These are phyloP conservation scores for Trametes cinnabarina DNA, from an alignment of 768 basidiomycete genomes.

Conservation along the genomic window DNA sequence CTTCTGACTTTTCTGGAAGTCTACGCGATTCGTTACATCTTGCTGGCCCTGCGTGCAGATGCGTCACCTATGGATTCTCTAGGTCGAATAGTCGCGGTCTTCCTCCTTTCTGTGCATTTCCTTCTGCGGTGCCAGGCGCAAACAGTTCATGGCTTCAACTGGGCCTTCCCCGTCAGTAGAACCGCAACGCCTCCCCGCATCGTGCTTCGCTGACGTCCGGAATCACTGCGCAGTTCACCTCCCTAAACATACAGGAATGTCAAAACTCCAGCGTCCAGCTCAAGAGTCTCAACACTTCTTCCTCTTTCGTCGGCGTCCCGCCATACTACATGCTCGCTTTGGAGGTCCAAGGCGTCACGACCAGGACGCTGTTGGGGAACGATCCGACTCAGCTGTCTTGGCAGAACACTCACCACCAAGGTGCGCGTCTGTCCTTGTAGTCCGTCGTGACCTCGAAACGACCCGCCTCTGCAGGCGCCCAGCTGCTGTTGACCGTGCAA, in stretches of 20 bases:
- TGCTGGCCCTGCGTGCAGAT: neutral
- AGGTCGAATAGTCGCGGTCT: constrained; percentile 14
- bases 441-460: neutral
- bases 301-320: constrained; percentile 25
- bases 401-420: constrained; percentile 38
- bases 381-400: constrained; percentile 36
- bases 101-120: neutral
- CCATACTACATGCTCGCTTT: constrained; percentile 46
- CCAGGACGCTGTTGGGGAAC: constrained; percentile 31
- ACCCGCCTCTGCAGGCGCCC: constrained; percentile 34
- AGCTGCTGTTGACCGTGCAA: constrained; percentile 43
- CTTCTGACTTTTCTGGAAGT: neutral
- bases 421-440: constrained; percentile 30
- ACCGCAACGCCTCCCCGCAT: no score
- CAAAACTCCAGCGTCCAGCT: constrained; percentile 22
- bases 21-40: neutral
- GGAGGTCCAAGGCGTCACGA: constrained; percentile 34
- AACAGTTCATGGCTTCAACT: constrained; percentile 26
- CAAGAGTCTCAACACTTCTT: constrained; percentile 23
- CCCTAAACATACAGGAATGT: constrained; percentile 24
- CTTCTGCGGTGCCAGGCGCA: constrained; percentile 7
- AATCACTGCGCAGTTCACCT: neutral
- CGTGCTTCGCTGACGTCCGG: neutral
- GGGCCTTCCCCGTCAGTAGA: constrained; percentile 2
- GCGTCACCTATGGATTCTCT: constrained; percentile 14